Base-by-base conservation (phyloP, 2,329 filamentous ascomycete species). In the Passalora sequoiae region DNA sequence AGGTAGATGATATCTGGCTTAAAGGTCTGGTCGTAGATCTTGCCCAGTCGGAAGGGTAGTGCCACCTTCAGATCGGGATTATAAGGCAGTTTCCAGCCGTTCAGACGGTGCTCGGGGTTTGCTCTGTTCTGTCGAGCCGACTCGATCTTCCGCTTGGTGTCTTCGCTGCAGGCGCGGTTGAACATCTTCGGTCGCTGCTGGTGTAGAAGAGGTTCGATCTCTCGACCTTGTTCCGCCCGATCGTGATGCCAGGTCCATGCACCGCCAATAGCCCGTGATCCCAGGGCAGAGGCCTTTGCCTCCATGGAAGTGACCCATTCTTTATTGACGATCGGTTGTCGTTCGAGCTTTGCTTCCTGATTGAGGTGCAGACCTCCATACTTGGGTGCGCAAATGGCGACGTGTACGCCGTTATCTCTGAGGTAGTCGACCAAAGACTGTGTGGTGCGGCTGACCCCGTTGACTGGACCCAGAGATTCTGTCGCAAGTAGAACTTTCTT, bases 361-460 rank as follows among this genome's bases (percentile, higher is more conserved):
- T 25, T 56, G 37, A 72, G 70, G 50, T 78, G 77, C 7, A 73
- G 74, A 56, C 80, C 76, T 55, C 66, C 59, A 58, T 70, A 66
- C 33, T 75, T 69, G 12, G 82, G 82, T 29, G 83, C 81, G 24
- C 84, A 81, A 4, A 84, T 78, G 6, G 80, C 78, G 38, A 86
- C 76, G 13, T 80, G 71, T 8, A 75, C 80, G 15, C 79, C 81
- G 53, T 85, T 68, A n/a, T 67, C 67, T 43, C 80, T 75, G 15
- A 86, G 68, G 52, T 85, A 82, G 59, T 80, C 77, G 41, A 86
- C 78, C 39, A 86, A 72, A 69, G 80, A 84, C 54, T 81, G 68
- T 0, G 83, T 86, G 4, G 82, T 86, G 48, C 81, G 73, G 56
- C 78, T 83, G 33, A 86, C 82, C n/a, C 83, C 82, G 58, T 86